Evolutionary conservation across 1,284 basidiomycete genomes (phyloP).

Genomic region (Cryptococcus jaspeensis): DNA sequence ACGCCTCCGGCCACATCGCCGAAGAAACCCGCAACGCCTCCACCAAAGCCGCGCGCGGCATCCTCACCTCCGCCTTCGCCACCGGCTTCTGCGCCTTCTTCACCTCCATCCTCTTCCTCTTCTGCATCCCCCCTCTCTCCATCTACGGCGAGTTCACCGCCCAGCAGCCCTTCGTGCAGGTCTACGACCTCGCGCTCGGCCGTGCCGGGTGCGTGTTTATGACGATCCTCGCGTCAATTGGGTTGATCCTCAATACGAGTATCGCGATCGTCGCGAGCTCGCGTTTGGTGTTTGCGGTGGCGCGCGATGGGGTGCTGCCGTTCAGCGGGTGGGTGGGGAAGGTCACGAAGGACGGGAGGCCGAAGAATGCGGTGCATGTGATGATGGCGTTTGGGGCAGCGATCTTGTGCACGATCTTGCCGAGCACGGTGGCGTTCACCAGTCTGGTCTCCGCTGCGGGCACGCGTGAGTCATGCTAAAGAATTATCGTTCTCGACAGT

Average conservation of each 20-base stretch:
- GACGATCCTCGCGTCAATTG: constrained; percentile 73
- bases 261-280: constrained; percentile 80
- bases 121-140: constrained; percentile 76
- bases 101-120: constrained; percentile 75
- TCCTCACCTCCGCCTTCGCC: constrained; percentile 68
- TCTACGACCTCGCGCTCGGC: constrained; percentile 77
- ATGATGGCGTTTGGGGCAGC: constrained; percentile 71
- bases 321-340: constrained; percentile 69
- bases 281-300: constrained; percentile 78
- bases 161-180: constrained; percentile 79
- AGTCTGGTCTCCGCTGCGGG: constrained; percentile 80
- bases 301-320: constrained; percentile 83
- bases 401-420: constrained; percentile 76
- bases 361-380: constrained; percentile 74
- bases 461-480: not conserved
- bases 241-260: constrained; percentile 73
- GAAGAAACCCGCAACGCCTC: constrained; percentile 87
- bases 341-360: constrained; percentile 61
- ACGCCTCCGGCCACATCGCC: constrained; percentile 84
- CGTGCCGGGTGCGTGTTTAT: constrained; percentile 74
- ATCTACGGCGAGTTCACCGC: constrained; percentile 69
- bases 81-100: constrained; percentile 72
- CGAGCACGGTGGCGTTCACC: constrained; percentile 80
- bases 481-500: not conserved
- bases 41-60: constrained; percentile 72